Evolutionary conservation across 78 protist genomes (phyloP).

Genomic region (Dictyostelium purpureum): DNA sequence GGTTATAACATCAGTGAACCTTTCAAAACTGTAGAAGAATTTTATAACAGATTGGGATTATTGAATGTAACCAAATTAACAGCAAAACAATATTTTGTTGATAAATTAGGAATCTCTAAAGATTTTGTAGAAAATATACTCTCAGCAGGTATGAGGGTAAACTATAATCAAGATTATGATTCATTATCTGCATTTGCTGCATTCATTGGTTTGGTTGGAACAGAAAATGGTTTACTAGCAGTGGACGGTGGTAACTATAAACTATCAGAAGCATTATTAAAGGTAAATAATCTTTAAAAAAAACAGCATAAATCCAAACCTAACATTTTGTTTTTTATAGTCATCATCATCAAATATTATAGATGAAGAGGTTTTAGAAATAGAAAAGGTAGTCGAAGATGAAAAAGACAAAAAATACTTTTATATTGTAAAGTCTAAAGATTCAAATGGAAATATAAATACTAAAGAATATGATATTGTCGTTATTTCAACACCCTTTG

Average conservation of each 20-base stretch:
- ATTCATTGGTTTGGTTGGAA: constrained; percentile 46
- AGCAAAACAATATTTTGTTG: constrained; percentile 14
- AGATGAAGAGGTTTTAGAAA: background rate
- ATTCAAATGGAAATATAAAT: background rate
- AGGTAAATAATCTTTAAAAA: background rate
- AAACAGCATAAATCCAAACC: too few species aligned
- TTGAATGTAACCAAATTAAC: constrained; percentile 15
- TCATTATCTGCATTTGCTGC: constrained; percentile 64
- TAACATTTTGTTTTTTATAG: too few species aligned
- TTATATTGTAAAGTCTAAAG: background rate
- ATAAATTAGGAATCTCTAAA: constrained; percentile 16
- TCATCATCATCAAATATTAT: too few species aligned
- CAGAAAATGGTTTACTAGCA: constrained; percentile 44
- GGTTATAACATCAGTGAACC: constrained; percentile 37
- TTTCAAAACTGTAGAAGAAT: constrained; percentile 41
- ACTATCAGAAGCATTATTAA: constrained; percentile 17
- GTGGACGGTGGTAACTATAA: constrained; percentile 66
- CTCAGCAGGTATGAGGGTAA: constrained; percentile 49
- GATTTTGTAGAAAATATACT: constrained; percentile 42
- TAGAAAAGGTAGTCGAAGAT: background rate
- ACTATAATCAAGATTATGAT: constrained; percentile 67
- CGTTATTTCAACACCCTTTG: constrained; percentile 56
- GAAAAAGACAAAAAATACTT: background rate
- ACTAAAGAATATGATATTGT: constrained; percentile 39
- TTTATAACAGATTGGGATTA: constrained; percentile 10